Evolutionary conservation across 768 basidiomycete genomes (phyloP), one percentile per base, ranked within the genome.

Genomic region (Tricholoma sp.): DNA sequence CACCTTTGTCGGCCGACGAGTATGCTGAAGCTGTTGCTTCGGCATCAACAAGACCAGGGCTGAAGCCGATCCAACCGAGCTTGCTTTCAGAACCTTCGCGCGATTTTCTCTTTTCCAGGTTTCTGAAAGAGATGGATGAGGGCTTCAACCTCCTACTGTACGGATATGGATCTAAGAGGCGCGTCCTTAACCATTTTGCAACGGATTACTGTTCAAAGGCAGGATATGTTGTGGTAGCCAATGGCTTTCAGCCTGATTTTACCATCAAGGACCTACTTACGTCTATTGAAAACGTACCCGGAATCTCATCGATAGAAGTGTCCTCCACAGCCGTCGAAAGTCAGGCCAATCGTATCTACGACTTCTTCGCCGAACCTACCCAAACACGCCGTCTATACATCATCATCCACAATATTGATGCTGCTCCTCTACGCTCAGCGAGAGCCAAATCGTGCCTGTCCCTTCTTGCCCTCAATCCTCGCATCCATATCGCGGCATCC

Each of bases 71-170:
- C 18, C 64, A 74, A 50, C 72, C 74, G 8, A 64, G 54, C 47
- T 66, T 77, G 41, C 58, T 75, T 36, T 57, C 66, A 54, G 68
- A 70, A 50, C 52, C 70, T 24, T 57, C 69, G 53, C 64, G 73
- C 65, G 62, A 70, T 34, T 60, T 67, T 4, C 72, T 82, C 15
- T 86, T 88, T 64, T 72, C 76, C 20, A 80, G 85, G 42, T 89
- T 88, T 67, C 71, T 81, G 44, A 73, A 77, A 58, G 93, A 98
- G 69, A 77, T 98, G 24, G 73, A 76, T 2, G 81, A 86, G 66
- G 94, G 93, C 1, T 98, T 94, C 77, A 94, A 91, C 68, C 73
- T 98, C 44, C 70, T 95, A 17, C 86, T 92, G 69, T 92, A 93
- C 64, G 96, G 96, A 1, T 82, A 85, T 63, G 96, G 96, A 5